Percentiles rank a stretch among this genome's conserved stretches.
phyloP scores from a whole-genome alignment of 768 basidiomycete species.

The Clavulina sp. region DNA sequence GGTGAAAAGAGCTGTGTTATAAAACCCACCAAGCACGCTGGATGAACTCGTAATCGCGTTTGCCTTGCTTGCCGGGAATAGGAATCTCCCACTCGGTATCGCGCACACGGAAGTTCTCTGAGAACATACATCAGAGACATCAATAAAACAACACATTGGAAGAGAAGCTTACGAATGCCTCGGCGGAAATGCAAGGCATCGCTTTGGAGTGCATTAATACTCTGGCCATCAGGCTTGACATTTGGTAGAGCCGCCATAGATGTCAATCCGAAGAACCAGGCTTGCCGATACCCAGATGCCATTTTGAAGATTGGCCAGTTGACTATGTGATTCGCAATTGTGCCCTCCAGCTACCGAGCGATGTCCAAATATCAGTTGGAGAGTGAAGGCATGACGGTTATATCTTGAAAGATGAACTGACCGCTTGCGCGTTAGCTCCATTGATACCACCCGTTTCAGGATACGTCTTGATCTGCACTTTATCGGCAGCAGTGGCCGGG shows the following conservation, averaged over 20 bases:
- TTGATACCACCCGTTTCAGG: not conserved
- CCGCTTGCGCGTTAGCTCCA: not conserved
- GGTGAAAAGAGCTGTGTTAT: no score
- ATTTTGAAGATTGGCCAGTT: not conserved
- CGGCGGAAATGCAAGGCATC: constrained; percentile 9
- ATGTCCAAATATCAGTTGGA: not conserved
- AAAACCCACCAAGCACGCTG: not conserved
- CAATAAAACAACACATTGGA: not conserved
- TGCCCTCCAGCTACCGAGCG: not conserved
- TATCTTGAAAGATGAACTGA: not conserved
- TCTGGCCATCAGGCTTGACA: not conserved
- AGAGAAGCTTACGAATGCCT: constrained; percentile 6
- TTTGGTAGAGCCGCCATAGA: constrained; percentile 8
- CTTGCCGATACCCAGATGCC: not conserved
- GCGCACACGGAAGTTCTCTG: not conserved
- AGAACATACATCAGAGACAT: not conserved
- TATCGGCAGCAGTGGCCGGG: no score
- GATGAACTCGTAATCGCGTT: not conserved
- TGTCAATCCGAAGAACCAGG: constrained; percentile 7
- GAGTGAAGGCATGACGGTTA: not conserved
- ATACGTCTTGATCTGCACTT: not conserved
- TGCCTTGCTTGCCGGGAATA: not conserved
- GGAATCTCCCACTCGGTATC: not conserved
- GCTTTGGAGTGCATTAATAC: constrained; percentile 5
- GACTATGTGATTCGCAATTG: not conserved